These are phyloP conservation scores for Zoysia pacifica DNA, from an alignment of 176 grass and related monocot genomes.

Conservation along the genomic window DNA sequence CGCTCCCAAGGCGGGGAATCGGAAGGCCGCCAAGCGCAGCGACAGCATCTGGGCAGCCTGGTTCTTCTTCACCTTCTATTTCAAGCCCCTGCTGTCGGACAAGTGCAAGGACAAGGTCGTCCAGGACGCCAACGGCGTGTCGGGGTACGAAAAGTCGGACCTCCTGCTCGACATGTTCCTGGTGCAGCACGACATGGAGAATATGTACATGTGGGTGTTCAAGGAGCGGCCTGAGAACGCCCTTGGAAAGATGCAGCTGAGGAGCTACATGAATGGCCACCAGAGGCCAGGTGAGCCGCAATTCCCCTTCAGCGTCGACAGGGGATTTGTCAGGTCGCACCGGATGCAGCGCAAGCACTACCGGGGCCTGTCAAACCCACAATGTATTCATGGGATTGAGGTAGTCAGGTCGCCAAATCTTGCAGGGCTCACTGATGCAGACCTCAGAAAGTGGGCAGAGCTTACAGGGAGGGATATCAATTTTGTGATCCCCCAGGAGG, in stretches of 20 bases:
- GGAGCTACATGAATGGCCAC: conserved; percentile 99
- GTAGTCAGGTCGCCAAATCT: conserved; percentile 74
- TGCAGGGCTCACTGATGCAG: conserved; percentile 55
- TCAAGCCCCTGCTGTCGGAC: conserved; percentile 83
- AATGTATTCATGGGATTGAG: conserved; percentile 98
- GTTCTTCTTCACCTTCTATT: conserved; percentile 99
- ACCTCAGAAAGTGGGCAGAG: conserved; percentile 89
- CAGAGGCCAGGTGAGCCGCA: conserved; percentile 78
- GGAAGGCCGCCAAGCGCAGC: conserved; percentile 85
- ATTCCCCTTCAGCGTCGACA: conserved; percentile 82
- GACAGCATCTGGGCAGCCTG: conserved; percentile 98
- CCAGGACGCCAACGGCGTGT: conserved; percentile 54
- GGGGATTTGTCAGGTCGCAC: conserved; percentile 91
- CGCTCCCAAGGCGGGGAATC: conserved; percentile 53
- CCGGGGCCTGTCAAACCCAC: conserved; percentile 88
- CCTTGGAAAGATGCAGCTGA: conserved; percentile 97
- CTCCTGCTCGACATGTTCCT: conserved; percentile 84
- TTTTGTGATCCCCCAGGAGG: conserved; percentile 77
- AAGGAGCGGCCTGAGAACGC: conserved; percentile 94
- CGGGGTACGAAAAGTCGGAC: conserved; percentile 79
- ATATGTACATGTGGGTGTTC: conserved; percentile 99
- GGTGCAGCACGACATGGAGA: conserved; percentile 99
- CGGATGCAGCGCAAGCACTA: conserved; percentile 99
- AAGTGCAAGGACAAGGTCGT: conserved; percentile 78
- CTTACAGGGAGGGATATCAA: conserved; percentile 87